phyloP scores from a whole-genome alignment of 352 stramenopile genomes.

The Blastocystis sp. region DNA sequence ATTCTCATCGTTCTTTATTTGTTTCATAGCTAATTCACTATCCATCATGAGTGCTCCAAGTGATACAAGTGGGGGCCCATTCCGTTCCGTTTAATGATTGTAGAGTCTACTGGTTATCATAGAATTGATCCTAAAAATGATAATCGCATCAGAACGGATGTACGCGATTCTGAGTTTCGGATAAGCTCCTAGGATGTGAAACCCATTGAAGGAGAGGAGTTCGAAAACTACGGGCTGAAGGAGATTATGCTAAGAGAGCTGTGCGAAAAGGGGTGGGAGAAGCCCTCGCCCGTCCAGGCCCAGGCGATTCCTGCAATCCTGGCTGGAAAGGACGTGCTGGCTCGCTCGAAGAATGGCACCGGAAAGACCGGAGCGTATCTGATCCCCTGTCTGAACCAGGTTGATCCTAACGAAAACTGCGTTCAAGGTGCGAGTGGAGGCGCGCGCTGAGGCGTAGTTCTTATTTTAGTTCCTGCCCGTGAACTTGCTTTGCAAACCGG shows the following conservation, averaged over 20 bases:
- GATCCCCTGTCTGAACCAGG: slow-evolving; percentile 98
- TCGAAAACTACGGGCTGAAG: slow-evolving; percentile 99
- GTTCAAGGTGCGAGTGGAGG: slow-evolving; percentile 79
- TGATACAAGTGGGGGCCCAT: neutral
- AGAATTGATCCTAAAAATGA: slow-evolving; percentile 81
- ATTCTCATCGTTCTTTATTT: slow-evolving; percentile 8
- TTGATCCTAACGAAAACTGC: slow-evolving; percentile 88
- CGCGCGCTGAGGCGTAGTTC: slow-evolving; percentile 74
- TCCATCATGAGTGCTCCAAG: slow-evolving; percentile 36
- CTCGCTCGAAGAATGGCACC: slow-evolving; percentile 96
- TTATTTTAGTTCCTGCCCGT: slow-evolving; percentile 96
- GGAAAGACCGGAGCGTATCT: slow-evolving; percentile 99
- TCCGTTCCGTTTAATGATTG: neutral
- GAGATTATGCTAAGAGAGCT: slow-evolving; percentile 97
- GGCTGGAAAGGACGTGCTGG: slow-evolving; percentile 93
- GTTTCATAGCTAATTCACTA: slow-evolving; percentile 19
- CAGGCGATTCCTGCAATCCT: slow-evolving; percentile 97
- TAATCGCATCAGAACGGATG: slow-evolving; percentile 82
- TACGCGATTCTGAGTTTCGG: neutral
- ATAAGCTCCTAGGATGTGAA: slow-evolving; percentile 84
- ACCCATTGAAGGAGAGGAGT: slow-evolving; percentile 97
- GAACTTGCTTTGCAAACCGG: slow-evolving; percentile 97
- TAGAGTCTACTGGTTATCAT: slow-evolving; percentile 55
- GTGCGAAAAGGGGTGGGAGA: slow-evolving; percentile 99
- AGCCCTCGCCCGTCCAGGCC: slow-evolving; percentile 96